Conservation (phyloP, 2,329 filamentous ascomycete species). For the Aspergillus pseudotamarii region DNA sequence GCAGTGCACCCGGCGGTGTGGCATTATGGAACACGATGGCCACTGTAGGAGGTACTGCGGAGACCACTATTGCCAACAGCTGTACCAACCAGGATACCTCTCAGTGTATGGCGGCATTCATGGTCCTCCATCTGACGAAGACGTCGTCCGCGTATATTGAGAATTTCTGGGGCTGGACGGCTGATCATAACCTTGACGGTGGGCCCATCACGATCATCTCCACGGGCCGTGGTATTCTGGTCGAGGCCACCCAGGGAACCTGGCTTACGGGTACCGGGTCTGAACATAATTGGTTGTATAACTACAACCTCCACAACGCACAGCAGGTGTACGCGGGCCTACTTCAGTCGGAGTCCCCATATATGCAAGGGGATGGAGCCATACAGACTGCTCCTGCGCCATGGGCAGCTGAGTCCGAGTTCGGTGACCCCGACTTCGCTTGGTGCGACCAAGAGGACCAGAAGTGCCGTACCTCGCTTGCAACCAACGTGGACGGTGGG, state of each 20-base stretch:
- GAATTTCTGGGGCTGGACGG: conserved; percentile 56
- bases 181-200: conserved; percentile 54
- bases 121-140: conserved; percentile 55
- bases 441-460: conserved; percentile 32
- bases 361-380: conserved; percentile 37
- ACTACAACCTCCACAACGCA: conserved; percentile 51
- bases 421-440: conserved; percentile 36
- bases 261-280: conserved; percentile 52
- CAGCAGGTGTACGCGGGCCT: conserved; percentile 46
- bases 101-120: conserved; percentile 53
- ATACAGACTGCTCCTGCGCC: conserved; percentile 31
- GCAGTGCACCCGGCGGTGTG: conserved; percentile 50
- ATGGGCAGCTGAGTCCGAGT: conserved; percentile 26
- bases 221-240: conserved; percentile 45
- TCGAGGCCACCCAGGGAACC: conserved; percentile 45
- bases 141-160: conserved; percentile 57
- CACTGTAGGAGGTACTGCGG: conserved; percentile 51
- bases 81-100: conserved; percentile 41
- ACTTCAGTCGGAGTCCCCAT: conserved; percentile 38
- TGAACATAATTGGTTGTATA: conserved; percentile 53
- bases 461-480: conserved; percentile 33
- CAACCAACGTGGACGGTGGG: conserved; percentile 35
- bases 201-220: conserved; percentile 35
- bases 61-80: conserved; percentile 40
- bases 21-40: conserved; percentile 54